Evolutionary conservation across 495 filamentous ascomycete genomes (phyloP), one percentile per base, ranked within the genome.

Genomic region (Xylaria palmicola): DNA sequence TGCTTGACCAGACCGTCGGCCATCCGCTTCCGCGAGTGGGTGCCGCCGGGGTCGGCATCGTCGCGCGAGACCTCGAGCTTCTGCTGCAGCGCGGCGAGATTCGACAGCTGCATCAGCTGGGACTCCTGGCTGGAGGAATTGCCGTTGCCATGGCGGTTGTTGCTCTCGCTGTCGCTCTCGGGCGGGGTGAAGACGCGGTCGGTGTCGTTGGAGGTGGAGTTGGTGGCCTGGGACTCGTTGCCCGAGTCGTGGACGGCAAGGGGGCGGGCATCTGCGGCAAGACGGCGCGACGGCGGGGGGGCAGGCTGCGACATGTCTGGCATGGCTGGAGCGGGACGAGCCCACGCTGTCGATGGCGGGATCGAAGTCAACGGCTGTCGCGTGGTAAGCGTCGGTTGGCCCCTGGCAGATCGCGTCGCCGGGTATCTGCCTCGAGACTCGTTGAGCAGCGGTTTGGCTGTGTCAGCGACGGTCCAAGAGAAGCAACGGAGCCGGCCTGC

Each of bases 1-100:
- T 79, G 66, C 69, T 89, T 89, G 32, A 87, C 78, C 41, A 83
- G 72, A 26, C 88, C 87, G 64, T 85, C 83, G 12, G 85, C 87
- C 71, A 81, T 90, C 63, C 88, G 79, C 69, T 90, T 90, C 56
- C 67, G 71, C 22, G 79, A 79, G 30, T 68, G 65, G 37, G 62
- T 69, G 15, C 72, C 74, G 62, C 59, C 63, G 4, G 32, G 40
- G 9, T 34, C 24, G 22, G 49, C 29, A 32, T 73, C 72, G 39
- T 73, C 72, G 22, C 67, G 60, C 52, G 45, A 58, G 57, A 75
- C 72, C 10, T 62, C 69, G 59, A 83, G 74, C 51, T 75, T 79
- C 59, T 77, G 72, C 68, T 79, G 81, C 22, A 76, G 72, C 20
- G 82, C 80, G 19, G 82, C 82, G 40, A 82, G 69, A 54, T 83